A percentile compares a stretch with the other conserved stretches of the same genome.
phyloP scores from a whole-genome alignment of 129 eudicot genomes.

The Saussurea involucrata region DNA sequence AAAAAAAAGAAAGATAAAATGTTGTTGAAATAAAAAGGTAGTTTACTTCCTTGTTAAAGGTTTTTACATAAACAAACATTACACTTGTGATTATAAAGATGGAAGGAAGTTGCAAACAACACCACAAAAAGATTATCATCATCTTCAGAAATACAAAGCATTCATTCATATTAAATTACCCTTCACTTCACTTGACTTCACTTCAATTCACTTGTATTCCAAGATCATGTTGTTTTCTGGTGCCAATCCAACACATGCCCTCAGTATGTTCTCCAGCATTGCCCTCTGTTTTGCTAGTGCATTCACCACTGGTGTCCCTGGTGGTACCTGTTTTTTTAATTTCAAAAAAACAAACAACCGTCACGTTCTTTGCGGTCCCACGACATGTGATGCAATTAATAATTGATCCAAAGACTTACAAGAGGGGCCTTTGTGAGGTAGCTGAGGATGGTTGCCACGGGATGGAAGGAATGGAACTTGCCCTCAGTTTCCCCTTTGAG shows the following conservation, averaged over 20 bases:
- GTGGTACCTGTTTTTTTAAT: slow-evolving; percentile 72
- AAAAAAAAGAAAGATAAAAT: too few relatives aligned
- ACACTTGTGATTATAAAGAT: neutral
- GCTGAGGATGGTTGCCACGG: slow-evolving; percentile 94
- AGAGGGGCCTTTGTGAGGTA: slow-evolving; percentile 98
- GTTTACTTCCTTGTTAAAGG: neutral
- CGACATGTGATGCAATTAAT: slow-evolving; percentile 24
- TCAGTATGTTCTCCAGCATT: too few relatives aligned
- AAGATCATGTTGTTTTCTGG: too few relatives aligned
- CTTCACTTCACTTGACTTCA: neutral
- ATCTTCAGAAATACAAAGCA: neutral
- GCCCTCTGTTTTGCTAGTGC: slow-evolving; percentile 97
- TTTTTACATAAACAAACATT: neutral
- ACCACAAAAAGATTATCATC: neutral
- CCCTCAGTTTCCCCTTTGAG: slow-evolving; percentile 87
- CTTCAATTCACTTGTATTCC: too few relatives aligned
- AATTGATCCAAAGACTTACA: slow-evolving; percentile 39
- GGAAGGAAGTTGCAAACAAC: neutral
- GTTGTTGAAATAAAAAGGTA: neutral
- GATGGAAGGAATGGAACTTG: slow-evolving; percentile 92
- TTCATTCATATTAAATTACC: neutral
- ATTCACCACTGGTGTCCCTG: slow-evolving; percentile 99
- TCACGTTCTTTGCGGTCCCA: slow-evolving; percentile 23
- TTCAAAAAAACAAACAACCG: too few relatives aligned
- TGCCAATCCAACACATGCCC: too few relatives aligned